phyloP scores from a whole-genome alignment of 768 basidiomycete genomes.

The Suillus variegatus region DNA sequence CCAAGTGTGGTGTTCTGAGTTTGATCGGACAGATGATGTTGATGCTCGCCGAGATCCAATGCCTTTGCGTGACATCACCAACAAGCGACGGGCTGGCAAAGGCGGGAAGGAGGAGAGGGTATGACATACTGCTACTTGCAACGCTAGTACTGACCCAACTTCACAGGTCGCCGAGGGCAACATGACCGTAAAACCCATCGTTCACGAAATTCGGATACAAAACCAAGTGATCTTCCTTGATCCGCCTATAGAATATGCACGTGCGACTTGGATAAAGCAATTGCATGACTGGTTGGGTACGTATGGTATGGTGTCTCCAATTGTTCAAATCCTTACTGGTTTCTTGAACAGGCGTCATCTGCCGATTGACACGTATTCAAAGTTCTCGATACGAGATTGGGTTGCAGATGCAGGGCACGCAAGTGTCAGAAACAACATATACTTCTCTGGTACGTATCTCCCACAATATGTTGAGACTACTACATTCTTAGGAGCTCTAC shows the following conservation, averaged over 20 bases:
- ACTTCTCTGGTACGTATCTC: constrained; percentile 65
- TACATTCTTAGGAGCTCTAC: constrained; percentile 13
- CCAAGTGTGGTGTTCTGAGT: constrained; percentile 86
- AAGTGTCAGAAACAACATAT: constrained; percentile 72
- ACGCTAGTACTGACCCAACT: not conserved
- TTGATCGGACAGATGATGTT: constrained; percentile 73
- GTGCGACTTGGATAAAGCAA: constrained; percentile 86
- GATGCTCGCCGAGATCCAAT: constrained; percentile 57
- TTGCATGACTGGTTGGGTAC: constrained; percentile 87
- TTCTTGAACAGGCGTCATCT: constrained; percentile 67
- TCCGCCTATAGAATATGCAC: constrained; percentile 94
- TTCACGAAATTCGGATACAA: constrained; percentile 97
- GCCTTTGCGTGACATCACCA: constrained; percentile 53
- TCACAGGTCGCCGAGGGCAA: constrained; percentile 67
- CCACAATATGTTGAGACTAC: not conserved
- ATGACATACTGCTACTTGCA: not conserved
- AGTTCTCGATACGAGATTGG: constrained; percentile 98
- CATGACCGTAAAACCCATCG: constrained; percentile 80
- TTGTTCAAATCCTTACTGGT: not conserved
- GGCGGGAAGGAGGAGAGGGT: constrained; percentile 81
- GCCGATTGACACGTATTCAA: constrained; percentile 83
- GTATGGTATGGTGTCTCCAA: constrained; percentile 11
- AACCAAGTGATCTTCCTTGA: constrained; percentile 99
- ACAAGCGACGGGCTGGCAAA: constrained; percentile 71
- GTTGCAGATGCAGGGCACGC: constrained; percentile 79